phyloP scores from a whole-genome alignment of 345 rosid species.

The Boechera retrofracta region DNA sequence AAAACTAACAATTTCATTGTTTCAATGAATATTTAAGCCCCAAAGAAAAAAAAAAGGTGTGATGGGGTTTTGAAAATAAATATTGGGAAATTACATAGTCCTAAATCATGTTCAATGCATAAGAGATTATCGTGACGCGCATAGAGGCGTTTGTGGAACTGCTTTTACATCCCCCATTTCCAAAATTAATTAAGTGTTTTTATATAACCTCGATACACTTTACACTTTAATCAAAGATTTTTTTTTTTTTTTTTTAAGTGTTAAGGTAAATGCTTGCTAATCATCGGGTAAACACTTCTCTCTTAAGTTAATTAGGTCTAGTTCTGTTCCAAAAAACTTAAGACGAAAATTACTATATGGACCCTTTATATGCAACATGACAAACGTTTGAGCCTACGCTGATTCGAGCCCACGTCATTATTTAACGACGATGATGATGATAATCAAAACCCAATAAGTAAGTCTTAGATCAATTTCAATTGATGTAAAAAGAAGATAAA shows the following conservation, averaged over 20 bases:
- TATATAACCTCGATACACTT: constrained; percentile 3
- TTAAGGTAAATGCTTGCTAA: constrained; percentile 31
- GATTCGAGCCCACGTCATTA: constrained; percentile 3
- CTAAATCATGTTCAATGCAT: constrained; percentile 54
- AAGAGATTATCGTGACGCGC: constrained; percentile 49
- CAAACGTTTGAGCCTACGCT: constrained; percentile 18
- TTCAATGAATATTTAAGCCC: no score
- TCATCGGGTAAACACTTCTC: constrained; percentile 9
- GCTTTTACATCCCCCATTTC: constrained; percentile 15
- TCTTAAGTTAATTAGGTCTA: constrained; percentile 4
- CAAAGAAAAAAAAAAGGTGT: no score
- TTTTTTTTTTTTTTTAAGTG: neutral
- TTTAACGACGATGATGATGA: neutral
- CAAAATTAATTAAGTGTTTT: constrained; percentile 19
- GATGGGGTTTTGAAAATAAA: neutral
- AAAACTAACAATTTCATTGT: no score
- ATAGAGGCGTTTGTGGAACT: constrained; percentile 41
- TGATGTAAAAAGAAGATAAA: neutral
- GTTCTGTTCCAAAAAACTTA: neutral
- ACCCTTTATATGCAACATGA: constrained; percentile 15
- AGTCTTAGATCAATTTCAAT: neutral
- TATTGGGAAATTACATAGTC: constrained; percentile 12
- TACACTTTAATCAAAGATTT: neutral
- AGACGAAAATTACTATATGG: neutral
- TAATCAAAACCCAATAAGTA: neutral